These are phyloP conservation scores for Scortechinia acanthostroma DNA, from an alignment of 2,329 filamentous ascomycete genomes.

Conservation along the genomic window DNA sequence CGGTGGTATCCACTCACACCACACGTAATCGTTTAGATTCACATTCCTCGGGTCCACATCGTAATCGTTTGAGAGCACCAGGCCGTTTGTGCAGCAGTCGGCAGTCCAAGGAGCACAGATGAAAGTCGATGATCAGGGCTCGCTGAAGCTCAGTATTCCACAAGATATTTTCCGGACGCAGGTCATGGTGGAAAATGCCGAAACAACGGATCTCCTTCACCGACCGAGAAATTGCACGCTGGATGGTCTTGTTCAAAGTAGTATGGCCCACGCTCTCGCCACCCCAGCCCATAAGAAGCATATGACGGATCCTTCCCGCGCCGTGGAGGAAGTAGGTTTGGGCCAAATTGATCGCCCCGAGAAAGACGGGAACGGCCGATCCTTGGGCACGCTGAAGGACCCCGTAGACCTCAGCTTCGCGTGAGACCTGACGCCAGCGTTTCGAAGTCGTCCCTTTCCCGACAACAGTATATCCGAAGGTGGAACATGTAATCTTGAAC, in stretches of 20 bases:
- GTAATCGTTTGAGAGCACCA: too few relatives aligned
- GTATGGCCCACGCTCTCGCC: conserved; percentile 7
- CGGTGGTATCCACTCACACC: too few relatives aligned
- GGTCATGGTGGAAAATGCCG: conserved; percentile 10
- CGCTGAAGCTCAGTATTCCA: conserved; percentile 13
- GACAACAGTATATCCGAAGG: conserved; percentile 13
- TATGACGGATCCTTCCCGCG: conserved; percentile 15
- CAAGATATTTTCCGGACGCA: conserved; percentile 11
- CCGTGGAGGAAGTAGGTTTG: conserved; percentile 16
- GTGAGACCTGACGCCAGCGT: conserved; percentile 13
- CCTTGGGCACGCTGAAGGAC: conserved; percentile 13
- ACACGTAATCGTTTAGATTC: too few relatives aligned
- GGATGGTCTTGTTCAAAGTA: too few relatives aligned
- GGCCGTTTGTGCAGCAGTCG: conserved; percentile 2
- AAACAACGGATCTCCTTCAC: conserved; percentile 6
- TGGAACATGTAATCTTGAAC: conserved; percentile 16
- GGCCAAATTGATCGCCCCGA: conserved; percentile 13
- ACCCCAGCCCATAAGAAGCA: conserved; percentile 18
- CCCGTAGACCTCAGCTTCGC: conserved; percentile 14
- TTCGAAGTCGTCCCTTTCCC: conserved; percentile 18
- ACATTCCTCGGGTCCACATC: too few relatives aligned
- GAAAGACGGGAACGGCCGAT: conserved; percentile 16
- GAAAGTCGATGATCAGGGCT: conserved; percentile 13
- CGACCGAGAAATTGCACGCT: background rate
- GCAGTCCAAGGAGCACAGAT: conserved; percentile 8